Base-by-base conservation (phyloP, 805 yeast genomes). In the Candida orba region DNA sequence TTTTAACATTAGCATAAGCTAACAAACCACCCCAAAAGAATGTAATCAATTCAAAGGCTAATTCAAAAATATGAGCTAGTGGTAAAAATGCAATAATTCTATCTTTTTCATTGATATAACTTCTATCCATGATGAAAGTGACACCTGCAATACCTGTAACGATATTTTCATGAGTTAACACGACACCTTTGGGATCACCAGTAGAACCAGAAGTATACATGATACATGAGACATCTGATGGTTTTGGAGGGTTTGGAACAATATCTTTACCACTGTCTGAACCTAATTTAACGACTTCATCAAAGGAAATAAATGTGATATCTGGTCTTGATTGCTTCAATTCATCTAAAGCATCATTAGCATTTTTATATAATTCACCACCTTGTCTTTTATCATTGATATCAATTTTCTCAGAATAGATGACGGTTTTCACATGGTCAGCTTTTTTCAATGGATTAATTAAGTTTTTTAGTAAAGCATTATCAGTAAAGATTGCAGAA, bases 41-140 rank as follows among this genome's bases (percentile, higher is more conserved):
- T 32, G 76, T 59, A 27, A 78, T 64, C 57, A 89, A 70, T 70
- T 93, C 99, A 52, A 93, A 89, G 4, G 79, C 87, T 65, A 88
- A 72, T 69, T 93, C 99, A 55, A 93, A 86, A 55, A 93, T 93
- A 61, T 93, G 99, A 8, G 99, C 99, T 58, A 93, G 75, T 12
- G 99, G 99, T 62, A 93, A 76, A 64, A 91, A 90, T 15, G 90
- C 83, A 64, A 93, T 79, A 50, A 91, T 68, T 53, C 88, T 75
- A 66, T 93, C 98, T 31, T 64, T 64, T 20, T 67, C 66, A 45
- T 58, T 66, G 41, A 88, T 76, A 36, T 66, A 42, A 18, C 66
- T 65, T 44, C 77, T 69, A 37, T 73, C 72, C 41, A 88, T 80
- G 55, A 76, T 74, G 36, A 78, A 69, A 24, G 82, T 63, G 45